Conservation (phyloP, 331 rosid species). For the Erythrophleum ivorense region DNA sequence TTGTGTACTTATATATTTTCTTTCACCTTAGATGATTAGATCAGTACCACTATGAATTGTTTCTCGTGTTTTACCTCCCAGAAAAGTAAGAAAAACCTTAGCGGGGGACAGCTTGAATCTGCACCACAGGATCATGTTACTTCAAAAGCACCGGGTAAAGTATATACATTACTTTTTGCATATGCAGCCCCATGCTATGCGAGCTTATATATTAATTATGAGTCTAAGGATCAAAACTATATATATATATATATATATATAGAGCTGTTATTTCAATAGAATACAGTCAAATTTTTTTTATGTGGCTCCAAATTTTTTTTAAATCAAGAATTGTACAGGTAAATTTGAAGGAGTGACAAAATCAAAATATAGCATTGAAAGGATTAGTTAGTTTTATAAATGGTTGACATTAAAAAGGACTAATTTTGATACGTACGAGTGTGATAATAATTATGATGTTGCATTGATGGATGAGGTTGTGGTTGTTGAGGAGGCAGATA, state of each 20-base stretch:
- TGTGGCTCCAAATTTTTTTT: too few species aligned
- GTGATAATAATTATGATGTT: neutral
- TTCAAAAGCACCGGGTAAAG: conserved; percentile 33
- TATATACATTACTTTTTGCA: neutral
- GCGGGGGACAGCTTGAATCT: conserved; percentile 40
- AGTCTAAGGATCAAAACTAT: neutral
- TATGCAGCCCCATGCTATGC: neutral
- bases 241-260: too few species aligned
- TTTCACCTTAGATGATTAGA: neutral
- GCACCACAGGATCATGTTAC: conserved; percentile 31
- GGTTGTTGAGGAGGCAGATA: conserved; percentile 10
- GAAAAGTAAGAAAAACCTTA: conserved; percentile 52
- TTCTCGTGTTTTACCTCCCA: conserved; percentile 80
- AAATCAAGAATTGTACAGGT: too few species aligned
- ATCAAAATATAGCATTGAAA: neutral
- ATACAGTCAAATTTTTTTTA: neutral
- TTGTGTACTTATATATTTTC: neutral
- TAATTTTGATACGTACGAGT: neutral
- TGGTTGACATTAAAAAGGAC: too few species aligned
- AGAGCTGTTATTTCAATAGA: neutral
- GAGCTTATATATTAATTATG: neutral
- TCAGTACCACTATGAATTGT: conserved; percentile 63
- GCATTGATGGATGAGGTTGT: too few species aligned
- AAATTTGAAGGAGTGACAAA: too few species aligned
- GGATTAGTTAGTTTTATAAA: neutral